Base-by-base conservation (phyloP, 208 protist species). In the Crithidia bombi region DNA sequence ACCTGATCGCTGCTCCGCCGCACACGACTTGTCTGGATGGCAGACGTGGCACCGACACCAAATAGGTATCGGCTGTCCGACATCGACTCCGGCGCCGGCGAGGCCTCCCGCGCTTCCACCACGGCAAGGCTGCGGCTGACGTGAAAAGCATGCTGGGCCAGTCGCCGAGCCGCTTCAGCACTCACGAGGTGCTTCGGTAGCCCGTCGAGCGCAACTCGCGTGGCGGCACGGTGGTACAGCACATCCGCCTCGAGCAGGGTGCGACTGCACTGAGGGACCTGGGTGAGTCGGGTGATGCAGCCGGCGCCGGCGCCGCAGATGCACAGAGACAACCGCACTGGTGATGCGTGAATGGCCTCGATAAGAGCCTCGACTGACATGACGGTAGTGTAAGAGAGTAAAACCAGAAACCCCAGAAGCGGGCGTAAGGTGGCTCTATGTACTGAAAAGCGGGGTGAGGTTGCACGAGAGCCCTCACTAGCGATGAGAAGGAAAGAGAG, bases 71-170 rank as follows among this genome's bases (percentile, higher is more conserved):
- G 2, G 25, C 43, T 15, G 26, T 49, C 54, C 15, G 2, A 14
- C 5, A 32, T 17, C 0, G 23, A 10, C 21, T 75, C 62, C 15
- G 3, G 1, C 44, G 41, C 10, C 21, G 44, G 59, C 3, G 44
- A 32, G 36, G 65, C 51, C 21, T 56, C 62, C 1, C 47, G 65
- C 14, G 55, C 50, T 28, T 63, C 65, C 15, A 25, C 38, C 25
- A 43, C 25, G 10, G 35, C 44, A 1, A 82, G 39, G 5, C 49
- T 41, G 19, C 39, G 57, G 14, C 61, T 77, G 4, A 26, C 49
- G 44, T 78, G 64, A 50, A 82, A 86, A 35, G 85, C 88, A 62
- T 83, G 85, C 63, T 93, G 88, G 0, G 88, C 85, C 0, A 93
- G 70, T 30, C 86, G 83, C 6, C 73, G 69, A 23, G 85, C 79